phyloP scores from a whole-genome alignment of 352 stramenopile genomes.

The Phytophthora sp. region DNA sequence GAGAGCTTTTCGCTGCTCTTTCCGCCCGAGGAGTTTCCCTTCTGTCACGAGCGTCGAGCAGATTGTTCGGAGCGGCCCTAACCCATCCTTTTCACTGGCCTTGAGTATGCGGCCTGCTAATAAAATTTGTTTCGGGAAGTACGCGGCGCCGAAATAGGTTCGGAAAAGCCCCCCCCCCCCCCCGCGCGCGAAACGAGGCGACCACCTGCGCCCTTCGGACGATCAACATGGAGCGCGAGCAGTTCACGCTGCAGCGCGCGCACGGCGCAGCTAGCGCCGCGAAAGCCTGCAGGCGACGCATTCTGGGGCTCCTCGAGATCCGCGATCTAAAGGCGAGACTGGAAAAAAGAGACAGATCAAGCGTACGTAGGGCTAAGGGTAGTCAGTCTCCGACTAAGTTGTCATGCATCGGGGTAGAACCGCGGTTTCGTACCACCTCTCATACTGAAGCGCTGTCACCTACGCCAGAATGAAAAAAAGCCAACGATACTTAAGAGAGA shows the following conservation, averaged over 20 bases:
- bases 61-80: constrained; percentile 25
- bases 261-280: too few relatives aligned
- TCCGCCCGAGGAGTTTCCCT: constrained; percentile 17
- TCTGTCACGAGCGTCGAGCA: constrained; percentile 38
- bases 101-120: not conserved
- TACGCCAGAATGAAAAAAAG: not conserved
- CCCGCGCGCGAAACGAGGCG: too few relatives aligned
- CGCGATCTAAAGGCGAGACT: not conserved
- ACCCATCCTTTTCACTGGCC: not conserved
- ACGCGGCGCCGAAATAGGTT: constrained; percentile 3
- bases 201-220: too few relatives aligned
- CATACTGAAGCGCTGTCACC: too few relatives aligned
- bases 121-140: constrained; percentile 5
- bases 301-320: not conserved
- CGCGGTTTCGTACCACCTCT: too few relatives aligned
- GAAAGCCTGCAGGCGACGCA: too few relatives aligned
- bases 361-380: too few relatives aligned
- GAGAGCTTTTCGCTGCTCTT: constrained; percentile 25
- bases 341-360: constrained; percentile 12
- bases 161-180: too few relatives aligned
- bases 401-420: too few relatives aligned
- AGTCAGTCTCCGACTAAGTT: too few relatives aligned
- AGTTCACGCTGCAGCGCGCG: not conserved
- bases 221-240: not conserved
- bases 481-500: not conserved